Evolutionary conservation across 768 basidiomycete species (phyloP).

Genomic region (Fomitopsis pulvina): DNA sequence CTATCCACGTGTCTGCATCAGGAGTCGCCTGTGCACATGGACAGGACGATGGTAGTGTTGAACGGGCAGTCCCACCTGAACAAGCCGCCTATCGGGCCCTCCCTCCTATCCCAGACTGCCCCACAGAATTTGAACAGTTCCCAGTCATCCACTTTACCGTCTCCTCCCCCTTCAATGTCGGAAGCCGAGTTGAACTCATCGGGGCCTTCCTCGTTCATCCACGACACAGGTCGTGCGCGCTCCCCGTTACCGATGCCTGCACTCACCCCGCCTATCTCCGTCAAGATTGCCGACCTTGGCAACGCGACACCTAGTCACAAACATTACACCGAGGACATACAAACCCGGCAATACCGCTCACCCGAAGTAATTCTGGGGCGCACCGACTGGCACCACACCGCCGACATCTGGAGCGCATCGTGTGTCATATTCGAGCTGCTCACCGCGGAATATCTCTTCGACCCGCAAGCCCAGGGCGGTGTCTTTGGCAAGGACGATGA

Average conservation of each 20-base stretch:
- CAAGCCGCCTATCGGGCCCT: constrained; percentile 22
- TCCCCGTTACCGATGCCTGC: constrained; percentile 9
- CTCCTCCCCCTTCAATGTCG: neutral
- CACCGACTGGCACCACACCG: constrained; percentile 78
- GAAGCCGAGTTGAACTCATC: neutral
- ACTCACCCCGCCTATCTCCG: constrained; percentile 47
- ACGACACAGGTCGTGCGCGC: constrained; percentile 1
- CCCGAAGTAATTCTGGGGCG: constrained; percentile 92
- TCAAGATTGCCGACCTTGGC: constrained; percentile 93
- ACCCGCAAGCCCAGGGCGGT: constrained; percentile 76
- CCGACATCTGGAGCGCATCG: constrained; percentile 88
- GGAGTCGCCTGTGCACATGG: neutral
- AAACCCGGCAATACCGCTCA: constrained; percentile 91
- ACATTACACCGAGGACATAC: constrained; percentile 93
- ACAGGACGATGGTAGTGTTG: constrained; percentile 2
- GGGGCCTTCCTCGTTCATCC: constrained; percentile 7
- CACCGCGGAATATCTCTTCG: constrained; percentile 89
- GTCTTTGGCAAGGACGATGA: constrained; percentile 91
- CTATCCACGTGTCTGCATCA: constrained; percentile 13
- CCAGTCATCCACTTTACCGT: neutral
- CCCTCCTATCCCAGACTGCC: constrained; percentile 30
- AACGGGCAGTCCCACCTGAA: constrained; percentile 7
- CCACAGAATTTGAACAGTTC: constrained; percentile 20
- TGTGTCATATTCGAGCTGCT: constrained; percentile 89
- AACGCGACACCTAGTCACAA: constrained; percentile 89